These are phyloP conservation scores for Orbilia quercus DNA, from an alignment of 2,329 filamentous ascomycete genomes.

Conservation along the genomic window DNA sequence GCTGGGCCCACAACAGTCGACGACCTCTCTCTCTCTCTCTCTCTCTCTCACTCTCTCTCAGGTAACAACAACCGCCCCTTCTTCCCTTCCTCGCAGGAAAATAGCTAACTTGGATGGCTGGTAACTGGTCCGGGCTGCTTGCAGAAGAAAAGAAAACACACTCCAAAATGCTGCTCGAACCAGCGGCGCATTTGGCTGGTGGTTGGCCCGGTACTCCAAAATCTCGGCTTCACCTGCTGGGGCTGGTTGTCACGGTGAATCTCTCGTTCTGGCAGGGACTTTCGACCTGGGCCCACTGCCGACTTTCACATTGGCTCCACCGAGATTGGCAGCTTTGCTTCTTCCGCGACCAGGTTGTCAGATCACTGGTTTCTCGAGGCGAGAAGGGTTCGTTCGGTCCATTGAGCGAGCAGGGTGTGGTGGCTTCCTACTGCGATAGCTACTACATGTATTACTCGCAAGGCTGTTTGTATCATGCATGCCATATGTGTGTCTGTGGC, in stretches of 20 bases:
- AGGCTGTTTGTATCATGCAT: slow-evolving; percentile 7
- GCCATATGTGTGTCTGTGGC: no score
- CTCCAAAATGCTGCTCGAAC: slow-evolving; percentile 20
- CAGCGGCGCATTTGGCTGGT: slow-evolving; percentile 44
- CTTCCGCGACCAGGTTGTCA: slow-evolving; percentile 37
- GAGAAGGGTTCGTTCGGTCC: slow-evolving; percentile 43
- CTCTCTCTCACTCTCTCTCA: background rate
- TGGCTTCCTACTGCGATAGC: slow-evolving; percentile 53
- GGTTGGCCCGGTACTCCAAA: slow-evolving; percentile 35
- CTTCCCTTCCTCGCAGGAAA: background rate
- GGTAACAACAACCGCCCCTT: slow-evolving; percentile 12
- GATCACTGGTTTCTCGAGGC: slow-evolving; percentile 52
- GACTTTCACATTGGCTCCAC: slow-evolving; percentile 44
- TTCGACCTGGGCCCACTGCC: slow-evolving; percentile 44
- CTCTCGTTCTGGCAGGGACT: slow-evolving; percentile 55
- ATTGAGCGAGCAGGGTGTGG: slow-evolving; percentile 31
- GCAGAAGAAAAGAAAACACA: slow-evolving; percentile 1
- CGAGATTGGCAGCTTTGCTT: slow-evolving; percentile 33
- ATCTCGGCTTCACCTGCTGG: slow-evolving; percentile 42
- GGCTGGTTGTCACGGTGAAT: slow-evolving; percentile 56
- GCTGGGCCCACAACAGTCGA: slow-evolving; percentile 39
- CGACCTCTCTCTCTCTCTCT: slow-evolving; percentile 6
- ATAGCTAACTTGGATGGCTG: slow-evolving; percentile 40
- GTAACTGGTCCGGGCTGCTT: slow-evolving; percentile 23
- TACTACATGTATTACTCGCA: slow-evolving; percentile 26